Conservation (phyloP, 495 filamentous ascomycete species). For the Glonium stellatum region DNA sequence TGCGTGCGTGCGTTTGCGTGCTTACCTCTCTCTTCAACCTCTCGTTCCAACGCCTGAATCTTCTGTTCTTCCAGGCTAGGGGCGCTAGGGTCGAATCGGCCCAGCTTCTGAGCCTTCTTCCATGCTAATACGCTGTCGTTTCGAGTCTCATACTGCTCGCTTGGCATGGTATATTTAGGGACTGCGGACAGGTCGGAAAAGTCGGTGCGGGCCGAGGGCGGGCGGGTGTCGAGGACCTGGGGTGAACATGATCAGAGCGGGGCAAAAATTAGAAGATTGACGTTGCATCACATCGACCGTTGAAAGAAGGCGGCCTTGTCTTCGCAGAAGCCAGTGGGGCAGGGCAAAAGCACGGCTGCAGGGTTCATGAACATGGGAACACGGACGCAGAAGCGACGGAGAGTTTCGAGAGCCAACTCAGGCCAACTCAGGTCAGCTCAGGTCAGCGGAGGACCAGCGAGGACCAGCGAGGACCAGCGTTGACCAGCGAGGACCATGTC, state of each 20-base stretch:
- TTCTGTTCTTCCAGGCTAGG: slow-evolving; percentile 58
- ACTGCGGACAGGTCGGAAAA: slow-evolving; percentile 72
- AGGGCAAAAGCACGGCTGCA: neutral
- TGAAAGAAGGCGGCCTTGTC: neutral
- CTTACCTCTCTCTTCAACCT: slow-evolving; percentile 56
- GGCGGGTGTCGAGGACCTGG: slow-evolving; percentile 75
- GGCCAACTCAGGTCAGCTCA: too few relatives aligned
- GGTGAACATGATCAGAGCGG: slow-evolving; percentile 23
- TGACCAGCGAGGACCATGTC: too few relatives aligned
- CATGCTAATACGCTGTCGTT: slow-evolving; percentile 82
- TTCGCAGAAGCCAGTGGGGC: neutral
- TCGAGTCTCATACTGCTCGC: slow-evolving; percentile 73
- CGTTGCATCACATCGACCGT: neutral
- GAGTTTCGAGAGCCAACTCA: neutral
- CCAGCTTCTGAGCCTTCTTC: slow-evolving; percentile 87
- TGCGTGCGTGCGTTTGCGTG: neutral
- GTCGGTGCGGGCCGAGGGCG: slow-evolving; percentile 61
- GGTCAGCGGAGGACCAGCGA: too few relatives aligned
- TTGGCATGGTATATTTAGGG: slow-evolving; percentile 77
- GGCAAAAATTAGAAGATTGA: neutral
- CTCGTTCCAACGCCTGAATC: slow-evolving; percentile 54
- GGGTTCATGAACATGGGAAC: neutral
- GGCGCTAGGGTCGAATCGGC: slow-evolving; percentile 86
- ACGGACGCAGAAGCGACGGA: neutral
- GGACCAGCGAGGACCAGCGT: too few relatives aligned